Percentiles rank a stretch among this genome's conserved stretches.
Evolutionary conservation across 164 flowering plant genomes (phyloP).

Genomic region (Magnolia kwangsiensis): DNA sequence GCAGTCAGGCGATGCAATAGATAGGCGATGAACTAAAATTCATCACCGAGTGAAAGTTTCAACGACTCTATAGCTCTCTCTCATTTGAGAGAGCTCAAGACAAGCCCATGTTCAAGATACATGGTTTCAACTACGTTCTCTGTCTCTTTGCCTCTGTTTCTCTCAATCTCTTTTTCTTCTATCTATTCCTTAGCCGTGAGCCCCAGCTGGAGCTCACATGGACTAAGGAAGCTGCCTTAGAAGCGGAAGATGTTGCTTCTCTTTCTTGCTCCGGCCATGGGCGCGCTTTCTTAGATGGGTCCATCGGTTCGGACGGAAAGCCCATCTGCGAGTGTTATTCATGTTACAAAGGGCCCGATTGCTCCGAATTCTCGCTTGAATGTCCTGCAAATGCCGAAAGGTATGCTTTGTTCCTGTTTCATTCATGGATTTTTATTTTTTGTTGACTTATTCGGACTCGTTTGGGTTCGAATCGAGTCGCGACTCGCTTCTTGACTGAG

Average conservation of each 20-base stretch:
- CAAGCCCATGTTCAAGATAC: not conserved
- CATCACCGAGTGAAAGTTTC: no score
- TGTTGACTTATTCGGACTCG: no score
- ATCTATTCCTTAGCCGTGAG: not conserved
- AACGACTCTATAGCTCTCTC: not conserved
- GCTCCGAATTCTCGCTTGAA: slow-evolving; percentile 6
- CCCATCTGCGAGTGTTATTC: slow-evolving; percentile 7
- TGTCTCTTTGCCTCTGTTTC: slow-evolving; percentile 1
- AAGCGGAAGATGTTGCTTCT: slow-evolving; percentile 7
- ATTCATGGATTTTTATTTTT: not conserved
- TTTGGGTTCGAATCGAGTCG: no score
- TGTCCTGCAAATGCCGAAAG: slow-evolving; percentile 2
- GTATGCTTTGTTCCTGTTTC: not conserved
- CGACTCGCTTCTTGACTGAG: no score
- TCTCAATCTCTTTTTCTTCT: slow-evolving; percentile 3
- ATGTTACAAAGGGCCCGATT: slow-evolving; percentile 1
- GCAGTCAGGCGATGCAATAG: no score
- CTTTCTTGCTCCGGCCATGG: slow-evolving; percentile 9
- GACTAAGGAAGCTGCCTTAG: slow-evolving; percentile 3
- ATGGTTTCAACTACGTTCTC: not conserved
- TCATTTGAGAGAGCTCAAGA: not conserved
- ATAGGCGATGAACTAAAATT: no score
- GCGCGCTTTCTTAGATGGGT: slow-evolving; percentile 6
- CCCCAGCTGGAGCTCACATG: slow-evolving; percentile 1
- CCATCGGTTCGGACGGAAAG: not conserved